These are phyloP conservation scores for Fomitopsis palustris DNA, from an alignment of 1,284 basidiomycete species.

Conservation along the genomic window DNA sequence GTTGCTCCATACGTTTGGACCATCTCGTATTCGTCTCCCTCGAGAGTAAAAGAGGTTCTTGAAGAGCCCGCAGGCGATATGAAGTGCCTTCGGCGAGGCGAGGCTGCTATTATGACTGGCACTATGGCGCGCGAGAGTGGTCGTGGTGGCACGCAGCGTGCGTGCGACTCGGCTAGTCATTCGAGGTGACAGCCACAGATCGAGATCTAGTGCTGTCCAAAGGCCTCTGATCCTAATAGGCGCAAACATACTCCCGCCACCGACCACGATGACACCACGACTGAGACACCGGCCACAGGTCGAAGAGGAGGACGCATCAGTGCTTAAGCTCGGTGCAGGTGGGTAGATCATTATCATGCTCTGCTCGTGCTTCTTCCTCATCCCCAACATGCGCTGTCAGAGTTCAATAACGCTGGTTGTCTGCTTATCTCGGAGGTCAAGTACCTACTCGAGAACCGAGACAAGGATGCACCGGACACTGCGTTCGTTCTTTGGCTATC, in stretches of 20 bases:
- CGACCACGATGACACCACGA: conserved; percentile 37
- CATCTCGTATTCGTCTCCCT: conserved; percentile 54
- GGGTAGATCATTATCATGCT: conserved; percentile 10
- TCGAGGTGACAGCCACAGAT: background rate
- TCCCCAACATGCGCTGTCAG: conserved; percentile 34
- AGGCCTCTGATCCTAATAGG: conserved; percentile 21
- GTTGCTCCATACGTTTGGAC: conserved; percentile 57
- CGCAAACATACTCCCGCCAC: conserved; percentile 15
- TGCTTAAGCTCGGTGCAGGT: conserved; percentile 67
- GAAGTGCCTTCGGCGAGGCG: conserved; percentile 2
- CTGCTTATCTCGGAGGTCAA: conserved; percentile 90
- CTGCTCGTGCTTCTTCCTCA: background rate
- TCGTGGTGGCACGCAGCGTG: background rate
- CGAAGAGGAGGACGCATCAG: conserved; percentile 71
- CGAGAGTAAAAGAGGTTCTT: conserved; percentile 12
- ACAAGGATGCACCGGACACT: conserved; percentile 81
- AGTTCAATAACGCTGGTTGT: conserved; percentile 90
- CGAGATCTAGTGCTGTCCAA: conserved; percentile 23
- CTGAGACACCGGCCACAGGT: conserved; percentile 46
- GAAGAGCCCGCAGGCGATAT: background rate
- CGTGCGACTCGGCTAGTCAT: background rate
- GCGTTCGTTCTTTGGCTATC: conserved; percentile 48
- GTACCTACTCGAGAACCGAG: conserved; percentile 81
- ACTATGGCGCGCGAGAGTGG: background rate
- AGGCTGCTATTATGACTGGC: background rate